phyloP scores from a whole-genome alignment of 371 early-diverging fungal genomes.

The Haplosporangium sp. region DNA sequence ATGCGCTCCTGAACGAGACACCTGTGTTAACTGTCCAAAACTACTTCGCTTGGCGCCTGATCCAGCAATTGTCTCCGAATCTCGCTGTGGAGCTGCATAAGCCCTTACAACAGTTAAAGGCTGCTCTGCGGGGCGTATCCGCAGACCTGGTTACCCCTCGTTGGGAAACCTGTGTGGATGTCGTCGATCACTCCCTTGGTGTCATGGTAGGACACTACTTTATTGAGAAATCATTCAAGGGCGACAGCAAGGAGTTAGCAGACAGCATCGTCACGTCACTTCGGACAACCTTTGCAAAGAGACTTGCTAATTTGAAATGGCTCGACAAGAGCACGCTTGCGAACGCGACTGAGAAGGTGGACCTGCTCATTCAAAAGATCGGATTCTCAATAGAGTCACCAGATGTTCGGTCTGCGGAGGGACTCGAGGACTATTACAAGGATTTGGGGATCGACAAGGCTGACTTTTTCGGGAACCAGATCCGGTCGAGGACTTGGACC shows the following conservation, averaged over 20 bases:
- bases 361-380: constrained; percentile 59
- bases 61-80: constrained; percentile 43
- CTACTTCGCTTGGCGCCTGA: constrained; percentile 63
- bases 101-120: constrained; percentile 35
- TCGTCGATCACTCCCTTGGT: constrained; percentile 26
- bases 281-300: constrained; percentile 54
- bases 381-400: constrained; percentile 66
- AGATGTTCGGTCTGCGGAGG: constrained; percentile 58
- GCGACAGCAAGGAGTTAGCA: constrained; percentile 57
- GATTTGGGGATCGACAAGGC: constrained; percentile 45
- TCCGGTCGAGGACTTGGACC: constrained; percentile 52
- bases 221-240: constrained; percentile 41
- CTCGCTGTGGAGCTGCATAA: constrained; percentile 57
- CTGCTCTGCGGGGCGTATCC: constrained; percentile 35
- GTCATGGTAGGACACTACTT: constrained; percentile 51
- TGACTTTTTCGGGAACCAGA: constrained; percentile 62
- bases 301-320: constrained; percentile 63
- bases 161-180: constrained; percentile 51
- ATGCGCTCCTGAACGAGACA: constrained; percentile 54
- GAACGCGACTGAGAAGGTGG: constrained; percentile 66
- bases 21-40: constrained; percentile 54
- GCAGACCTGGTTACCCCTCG: constrained; percentile 37
- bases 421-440: constrained; percentile 61
- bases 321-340: constrained; percentile 62
- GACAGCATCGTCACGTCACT: constrained; percentile 59